Base-by-base conservation (phyloP, 495 filamentous ascomycete genomes). In the Penicillium tannophilum region DNA sequence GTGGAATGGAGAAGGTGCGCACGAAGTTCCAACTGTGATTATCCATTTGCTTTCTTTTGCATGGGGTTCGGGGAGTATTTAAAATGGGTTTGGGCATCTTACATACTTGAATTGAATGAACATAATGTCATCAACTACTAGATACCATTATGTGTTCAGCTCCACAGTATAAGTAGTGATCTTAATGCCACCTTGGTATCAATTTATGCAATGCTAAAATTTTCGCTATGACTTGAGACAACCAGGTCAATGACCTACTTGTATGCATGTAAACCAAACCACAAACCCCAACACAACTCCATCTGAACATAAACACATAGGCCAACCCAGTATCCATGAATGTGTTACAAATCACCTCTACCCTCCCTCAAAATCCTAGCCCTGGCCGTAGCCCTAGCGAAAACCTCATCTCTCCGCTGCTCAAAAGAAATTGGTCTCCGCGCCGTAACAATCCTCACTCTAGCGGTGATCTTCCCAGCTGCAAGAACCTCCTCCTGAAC, bases 1-100 rank as follows among this genome's bases (percentile, higher is more conserved):
- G 88, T 5, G 82, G 84, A 71, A 92, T 93, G 88, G 94, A 98
- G 79, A 97, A 96, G 78, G 72, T 87, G 75, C 81, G 94, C 66
- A 98, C 93, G 57, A 88, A 88, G 75, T 98, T 98, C 72, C 91
- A 93, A 70, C 80, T 98, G 55, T 97, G 65, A 73, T 69, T 61
- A 30, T 63, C 60, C 48, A n/a, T 53, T 65, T 45, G 54, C 58
- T 54, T 43, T 60, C 57, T 60, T 49, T 65, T 62, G 63, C 66
- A 69, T 69, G 61, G 68, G 70, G 66, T 68, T 71, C 54, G 47
- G 59, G 66, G 60, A 64, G 67, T 63, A 65, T 65, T 51, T 57
- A 70, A 71, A 69, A 61, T 53, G 19, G 35, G 56, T 50, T 58
- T 61, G 52, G 47, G 47, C 31, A 48, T 36, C 65, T 64, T 55